Conservation (phyloP, 306 rosid genomes). For the Castanea mollissima region DNA sequence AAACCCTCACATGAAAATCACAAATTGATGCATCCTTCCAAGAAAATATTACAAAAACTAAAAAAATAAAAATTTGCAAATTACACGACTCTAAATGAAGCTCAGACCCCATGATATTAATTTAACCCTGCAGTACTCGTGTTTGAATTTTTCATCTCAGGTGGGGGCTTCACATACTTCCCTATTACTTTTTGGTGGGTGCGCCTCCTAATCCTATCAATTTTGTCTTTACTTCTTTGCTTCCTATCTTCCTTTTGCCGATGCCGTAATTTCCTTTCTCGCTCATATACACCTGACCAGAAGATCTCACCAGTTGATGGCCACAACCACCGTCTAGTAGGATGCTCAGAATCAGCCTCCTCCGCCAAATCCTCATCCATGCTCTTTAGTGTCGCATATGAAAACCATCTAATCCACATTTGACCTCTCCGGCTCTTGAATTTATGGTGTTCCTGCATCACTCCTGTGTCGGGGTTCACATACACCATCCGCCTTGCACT, state of each 20-base stretch:
- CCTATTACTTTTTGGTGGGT: conserved; percentile 84
- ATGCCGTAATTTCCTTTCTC: conserved; percentile 63
- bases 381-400: conserved; percentile 61
- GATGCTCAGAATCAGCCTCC: conserved; percentile 61
- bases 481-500: conserved; percentile 83
- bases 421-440: conserved; percentile 71
- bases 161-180: conserved; percentile 85
- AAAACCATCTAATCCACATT: conserved; percentile 92
- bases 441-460: conserved; percentile 80
- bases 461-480: conserved; percentile 71
- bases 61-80: conserved; percentile 6
- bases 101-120: conserved; percentile 22
- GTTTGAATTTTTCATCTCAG: conserved; percentile 50
- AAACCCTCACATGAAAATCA: conserved; percentile 24
- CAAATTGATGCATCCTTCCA: conserved; percentile 32
- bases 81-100: conserved; percentile 23
- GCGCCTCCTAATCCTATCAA: conserved; percentile 62
- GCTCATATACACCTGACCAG: conserved; percentile 84
- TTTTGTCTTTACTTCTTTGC: conserved; percentile 73
- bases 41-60: conserved; percentile 33
- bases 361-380: conserved; percentile 97
- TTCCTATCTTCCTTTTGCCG: conserved; percentile 78
- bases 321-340: conserved; percentile 76
- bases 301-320: conserved; percentile 91
- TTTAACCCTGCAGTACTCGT: conserved; percentile 25